Evolutionary conservation across 164 flowering plant genomes (phyloP).

Genomic region (Tetrastigma voinierianum): DNA sequence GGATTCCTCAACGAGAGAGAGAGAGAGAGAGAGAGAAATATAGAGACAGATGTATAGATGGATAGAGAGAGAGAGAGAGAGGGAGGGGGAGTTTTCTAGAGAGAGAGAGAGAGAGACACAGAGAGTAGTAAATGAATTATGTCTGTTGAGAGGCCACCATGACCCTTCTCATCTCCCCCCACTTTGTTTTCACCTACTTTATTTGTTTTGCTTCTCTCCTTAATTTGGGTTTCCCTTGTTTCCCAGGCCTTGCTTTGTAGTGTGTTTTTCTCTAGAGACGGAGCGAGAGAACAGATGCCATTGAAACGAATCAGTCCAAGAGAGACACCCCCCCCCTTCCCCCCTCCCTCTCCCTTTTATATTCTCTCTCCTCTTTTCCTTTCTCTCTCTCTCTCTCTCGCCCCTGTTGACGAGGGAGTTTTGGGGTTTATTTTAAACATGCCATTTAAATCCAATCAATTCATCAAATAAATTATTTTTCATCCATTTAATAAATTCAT

Average conservation of each 20-base stretch:
- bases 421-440: too few species aligned
- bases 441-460: too few species aligned
- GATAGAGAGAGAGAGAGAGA: background rate
- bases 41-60: background rate
- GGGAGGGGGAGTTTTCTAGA: too few species aligned
- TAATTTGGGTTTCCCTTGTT: background rate
- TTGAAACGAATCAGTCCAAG: slow-evolving; percentile 58
- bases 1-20: slow-evolving; percentile 35
- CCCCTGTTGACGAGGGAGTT: too few species aligned
- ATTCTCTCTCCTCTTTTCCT: too few species aligned
- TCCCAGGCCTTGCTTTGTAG: background rate
- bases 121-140: slow-evolving; percentile 5
- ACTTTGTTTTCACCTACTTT: slow-evolving; percentile 14
- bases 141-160: slow-evolving; percentile 14
- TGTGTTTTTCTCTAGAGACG: slow-evolving; percentile 7
- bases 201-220: background rate
- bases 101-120: slow-evolving; percentile 3
- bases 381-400: too few species aligned
- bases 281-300: slow-evolving; percentile 31
- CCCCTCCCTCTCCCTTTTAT: too few species aligned
- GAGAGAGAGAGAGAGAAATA: background rate
- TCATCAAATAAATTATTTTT: too few species aligned
- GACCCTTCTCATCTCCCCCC: background rate
- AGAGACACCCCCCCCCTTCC: slow-evolving; percentile 29
- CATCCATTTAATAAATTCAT: too few species aligned